Base-by-base conservation (phyloP, 2,329 filamentous ascomycete genomes). In the Mycogone perniciosa region DNA sequence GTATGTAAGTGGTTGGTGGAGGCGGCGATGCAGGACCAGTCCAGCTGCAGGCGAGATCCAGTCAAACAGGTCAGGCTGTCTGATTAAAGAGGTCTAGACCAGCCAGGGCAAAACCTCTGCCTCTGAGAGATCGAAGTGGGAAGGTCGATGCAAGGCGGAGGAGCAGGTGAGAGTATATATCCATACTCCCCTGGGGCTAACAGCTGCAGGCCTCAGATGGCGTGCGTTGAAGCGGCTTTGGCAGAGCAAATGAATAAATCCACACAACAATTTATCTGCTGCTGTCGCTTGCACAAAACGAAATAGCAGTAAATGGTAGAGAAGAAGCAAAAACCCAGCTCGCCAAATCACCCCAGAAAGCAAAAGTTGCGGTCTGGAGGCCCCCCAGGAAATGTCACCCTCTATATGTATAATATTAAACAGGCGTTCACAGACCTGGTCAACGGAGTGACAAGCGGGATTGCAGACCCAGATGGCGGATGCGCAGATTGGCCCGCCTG, bases 401-500 rank as follows among this genome's bases (percentile, higher is more conserved):
- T 3, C 4, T n/a, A n/a, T 9, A n/a, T n/a, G 34, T n/a, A 41
- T 41, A 8, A 11, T 26, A 41, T 7, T 26, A 13, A 41, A 41
- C 38, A 41, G 38, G 13, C 38, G 20, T n/a, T 41, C 38, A 35
- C 33, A 35, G 38, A 41, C 38, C 20, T 7, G 38, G 13, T 7
- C 20, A 27, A 41, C 11, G 38, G 10, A 27, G 47, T 27, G 40
- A 41, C 46, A 53, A 53, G 42, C 51, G 47, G 51, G 51, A 53
- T 53, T 53, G 51, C 51, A 47, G 46, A 40, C 50, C 34, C 11
- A 41, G 33, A 50, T 45, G 46, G 46, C 47, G 40, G 35, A 38
- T 20, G 33, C 43, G 42, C 40, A 43, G 46, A 48, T 45, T 50
- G 45, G 41, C 46, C 37, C 47, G 44, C 31, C 47, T 34, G 35